Evolutionary conservation across 208 protist genomes (phyloP).

Genomic region (Trypanosoma lewisi): DNA sequence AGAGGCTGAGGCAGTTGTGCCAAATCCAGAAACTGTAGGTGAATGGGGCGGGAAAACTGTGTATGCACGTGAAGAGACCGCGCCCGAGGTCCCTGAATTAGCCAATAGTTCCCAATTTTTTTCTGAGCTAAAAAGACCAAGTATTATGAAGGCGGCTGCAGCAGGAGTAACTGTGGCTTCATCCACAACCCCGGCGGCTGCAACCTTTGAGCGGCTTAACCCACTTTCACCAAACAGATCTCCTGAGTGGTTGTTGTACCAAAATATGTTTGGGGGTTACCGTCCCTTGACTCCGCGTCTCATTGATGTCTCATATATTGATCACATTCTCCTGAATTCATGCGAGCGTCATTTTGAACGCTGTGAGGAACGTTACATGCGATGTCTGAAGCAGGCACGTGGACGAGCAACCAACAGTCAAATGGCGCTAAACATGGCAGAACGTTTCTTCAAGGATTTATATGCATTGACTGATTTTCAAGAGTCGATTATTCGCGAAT

Average conservation of each 20-base stretch:
- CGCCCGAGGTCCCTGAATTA: slow-evolving; percentile 33
- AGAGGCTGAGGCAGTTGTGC: not conserved
- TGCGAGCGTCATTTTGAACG: slow-evolving; percentile 77
- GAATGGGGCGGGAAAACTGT: slow-evolving; percentile 50
- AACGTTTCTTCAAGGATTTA: slow-evolving; percentile 78
- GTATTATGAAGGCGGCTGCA: slow-evolving; percentile 20
- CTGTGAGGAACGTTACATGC: slow-evolving; percentile 72
- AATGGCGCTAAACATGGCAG: slow-evolving; percentile 63
- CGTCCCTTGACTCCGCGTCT: slow-evolving; percentile 74
- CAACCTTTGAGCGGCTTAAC: slow-evolving; percentile 75
- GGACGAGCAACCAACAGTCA: slow-evolving; percentile 63
- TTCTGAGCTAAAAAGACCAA: slow-evolving; percentile 42
- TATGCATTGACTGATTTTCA: slow-evolving; percentile 86
- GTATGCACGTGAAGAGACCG: slow-evolving; percentile 21
- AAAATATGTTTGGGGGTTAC: slow-evolving; percentile 73
- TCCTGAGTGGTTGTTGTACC: slow-evolving; percentile 84
- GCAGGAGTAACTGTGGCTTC: slow-evolving; percentile 44
- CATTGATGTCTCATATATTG: slow-evolving; percentile 79
- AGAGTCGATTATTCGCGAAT: slow-evolving; percentile 78
- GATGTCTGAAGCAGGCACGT: slow-evolving; percentile 56
- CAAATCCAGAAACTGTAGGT: slow-evolving; percentile 15
- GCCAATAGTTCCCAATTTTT: slow-evolving; percentile 49
- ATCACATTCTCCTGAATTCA: slow-evolving; percentile 75
- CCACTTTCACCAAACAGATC: slow-evolving; percentile 82
- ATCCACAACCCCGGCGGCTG: slow-evolving; percentile 67